These are phyloP conservation scores for Capsicum chinense DNA, from an alignment of 257 asterid genomes.

Conservation along the genomic window DNA sequence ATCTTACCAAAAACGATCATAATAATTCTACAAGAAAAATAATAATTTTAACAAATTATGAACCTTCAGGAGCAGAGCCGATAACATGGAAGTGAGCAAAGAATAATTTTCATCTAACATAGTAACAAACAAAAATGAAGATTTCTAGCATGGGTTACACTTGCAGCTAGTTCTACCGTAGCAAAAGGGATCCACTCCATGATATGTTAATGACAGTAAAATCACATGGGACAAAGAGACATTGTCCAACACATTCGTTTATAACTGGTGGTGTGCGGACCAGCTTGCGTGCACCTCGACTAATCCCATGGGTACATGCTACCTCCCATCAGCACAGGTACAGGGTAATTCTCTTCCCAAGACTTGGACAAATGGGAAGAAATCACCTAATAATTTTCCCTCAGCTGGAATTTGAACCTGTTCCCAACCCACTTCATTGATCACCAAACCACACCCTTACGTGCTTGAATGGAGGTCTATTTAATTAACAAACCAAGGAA, in stretches of 20 bases:
- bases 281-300: background rate
- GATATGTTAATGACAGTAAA: background rate
- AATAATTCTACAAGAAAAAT: background rate
- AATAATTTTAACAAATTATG: background rate
- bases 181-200: conserved; percentile 11
- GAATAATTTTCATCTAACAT: background rate
- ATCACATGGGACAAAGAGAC: background rate
- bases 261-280: background rate
- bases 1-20: background rate
- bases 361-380: too few relatives aligned
- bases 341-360: background rate
- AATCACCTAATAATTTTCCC: too few relatives aligned
- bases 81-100: background rate
- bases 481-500: too few relatives aligned
- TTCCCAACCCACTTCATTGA: too few relatives aligned
- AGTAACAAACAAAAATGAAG: conserved; percentile 11
- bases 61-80: background rate
- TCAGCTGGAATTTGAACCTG: too few relatives aligned
- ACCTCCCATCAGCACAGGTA: background rate
- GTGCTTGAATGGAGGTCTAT: too few relatives aligned
- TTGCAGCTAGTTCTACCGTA: conserved; percentile 10
- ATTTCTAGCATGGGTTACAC: background rate
- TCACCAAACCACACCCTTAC: too few relatives aligned
- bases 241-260: background rate
- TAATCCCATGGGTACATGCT: background rate